Evolutionary conservation across 441 rosid species (phyloP), one percentile per base, ranked within the genome.

Genomic region (Geranium incanum): DNA sequence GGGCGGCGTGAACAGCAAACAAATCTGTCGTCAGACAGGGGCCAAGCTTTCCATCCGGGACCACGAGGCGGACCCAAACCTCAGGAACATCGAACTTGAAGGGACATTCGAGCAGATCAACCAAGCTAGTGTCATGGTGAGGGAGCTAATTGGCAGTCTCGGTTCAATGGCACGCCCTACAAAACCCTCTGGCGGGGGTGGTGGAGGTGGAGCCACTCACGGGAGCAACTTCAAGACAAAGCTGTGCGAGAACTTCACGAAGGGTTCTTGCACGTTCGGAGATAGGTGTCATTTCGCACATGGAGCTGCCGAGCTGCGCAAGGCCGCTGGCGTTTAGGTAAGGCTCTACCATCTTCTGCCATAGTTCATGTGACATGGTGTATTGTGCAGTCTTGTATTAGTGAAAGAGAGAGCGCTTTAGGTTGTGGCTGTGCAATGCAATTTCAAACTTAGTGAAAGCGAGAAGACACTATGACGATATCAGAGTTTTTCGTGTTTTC

Each of bases 21-120:
- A 88, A 75, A 86, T 89, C 21, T 86, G 88, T 69, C 92, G 88
- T 33, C 84, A 81, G 76, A 93, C 97, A 5, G 96, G 98, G 6
- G 94, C 80, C 36, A 93, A 85, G 77, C 77, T 88, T 33, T 85
- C 89, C 71, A 85, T 93, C 36, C 79, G 80, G 45, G 97, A 91
- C 15, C 89, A 93, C 3, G 96, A 93, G 70, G 45, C 82, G 41
- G 89, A 84, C 71, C 89, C 89, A 36, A 85, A 75, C 71, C 81
- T 88, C 23, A 86, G 84, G 83, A 88, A 89, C 80, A 86, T 93
- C 0, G 96, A 91, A 78, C 84, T 91, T 0, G 98, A 89, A 74
- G 96, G 98, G 23, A 82, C 94, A 3, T 83, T 87, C 66, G 97
- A 93, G 36, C 96, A 93, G 84, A 89, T 88, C 63, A 80, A 83